Evolutionary conservation across 139 green algal species (phyloP).

Genomic region (Desmodesmus armatus): DNA sequence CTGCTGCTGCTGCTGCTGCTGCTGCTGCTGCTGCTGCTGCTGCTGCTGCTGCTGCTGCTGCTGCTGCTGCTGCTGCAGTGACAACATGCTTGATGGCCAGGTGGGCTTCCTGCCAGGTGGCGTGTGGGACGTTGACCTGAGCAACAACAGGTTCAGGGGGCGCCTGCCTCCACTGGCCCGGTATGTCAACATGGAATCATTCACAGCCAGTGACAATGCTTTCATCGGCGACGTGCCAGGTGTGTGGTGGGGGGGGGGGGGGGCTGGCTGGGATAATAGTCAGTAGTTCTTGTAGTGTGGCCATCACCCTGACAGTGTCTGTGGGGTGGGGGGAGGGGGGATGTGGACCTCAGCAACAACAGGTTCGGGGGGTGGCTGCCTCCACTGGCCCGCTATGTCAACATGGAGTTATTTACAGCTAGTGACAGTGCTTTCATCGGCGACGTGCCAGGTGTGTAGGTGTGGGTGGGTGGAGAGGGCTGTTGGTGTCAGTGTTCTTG

Average conservation of each 20-base stretch:
- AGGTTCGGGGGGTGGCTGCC: background rate
- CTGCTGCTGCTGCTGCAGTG: slow-evolving; percentile 10
- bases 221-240: background rate
- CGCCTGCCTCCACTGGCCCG: background rate
- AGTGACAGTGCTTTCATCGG: background rate
- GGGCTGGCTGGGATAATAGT: background rate
- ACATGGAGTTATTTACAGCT: background rate
- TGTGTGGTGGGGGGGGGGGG: background rate
- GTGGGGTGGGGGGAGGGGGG: background rate
- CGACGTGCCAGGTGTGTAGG: background rate
- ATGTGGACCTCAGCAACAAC: background rate
- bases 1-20: background rate
- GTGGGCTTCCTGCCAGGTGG: slow-evolving; percentile 4
- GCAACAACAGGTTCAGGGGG: background rate
- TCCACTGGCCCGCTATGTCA: background rate
- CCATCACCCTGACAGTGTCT: background rate
- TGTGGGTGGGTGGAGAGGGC: no score
- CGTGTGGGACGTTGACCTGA: background rate
- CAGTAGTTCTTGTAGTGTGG: background rate
- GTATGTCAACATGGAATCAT: background rate
- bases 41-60: background rate
- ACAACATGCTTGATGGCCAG: background rate
- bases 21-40: background rate
- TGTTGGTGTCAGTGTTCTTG: background rate
- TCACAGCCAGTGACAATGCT: background rate